These are phyloP conservation scores for Rhododendron molle DNA, from an alignment of 148 eudicot species.

Conservation along the genomic window DNA sequence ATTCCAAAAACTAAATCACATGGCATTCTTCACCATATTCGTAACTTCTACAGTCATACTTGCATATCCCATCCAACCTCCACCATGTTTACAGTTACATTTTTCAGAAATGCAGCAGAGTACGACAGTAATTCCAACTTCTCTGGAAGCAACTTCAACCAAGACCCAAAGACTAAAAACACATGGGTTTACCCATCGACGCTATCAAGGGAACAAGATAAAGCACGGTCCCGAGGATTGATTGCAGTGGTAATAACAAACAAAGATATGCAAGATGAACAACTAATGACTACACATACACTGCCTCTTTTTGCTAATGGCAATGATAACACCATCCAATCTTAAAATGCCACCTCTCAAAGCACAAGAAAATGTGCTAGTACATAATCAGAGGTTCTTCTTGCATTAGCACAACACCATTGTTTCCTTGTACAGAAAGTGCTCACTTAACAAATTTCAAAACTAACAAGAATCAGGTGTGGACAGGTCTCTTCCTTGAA, in stretches of 20 bases:
- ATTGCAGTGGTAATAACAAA: neutral
- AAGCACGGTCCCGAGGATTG: neutral
- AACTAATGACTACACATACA: neutral
- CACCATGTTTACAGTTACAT: neutral
- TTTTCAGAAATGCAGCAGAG: neutral
- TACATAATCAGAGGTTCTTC: neutral
- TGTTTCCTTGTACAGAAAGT: neutral
- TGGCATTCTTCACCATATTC: neutral
- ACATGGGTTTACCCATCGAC: neutral
- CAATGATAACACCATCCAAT: conserved; percentile 1
- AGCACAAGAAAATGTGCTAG: neutral
- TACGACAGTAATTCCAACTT: neutral
- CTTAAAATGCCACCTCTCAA: conserved; percentile 3
- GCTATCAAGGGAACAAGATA: neutral
- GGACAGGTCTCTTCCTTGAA: neutral
- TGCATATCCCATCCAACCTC: neutral
- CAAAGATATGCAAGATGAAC: neutral
- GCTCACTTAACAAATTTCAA: neutral
- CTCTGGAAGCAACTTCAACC: neutral
- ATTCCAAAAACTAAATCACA: neutral
- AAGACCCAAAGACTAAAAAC: neutral
- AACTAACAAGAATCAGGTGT: neutral
- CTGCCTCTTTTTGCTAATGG: neutral
- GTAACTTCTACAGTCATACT: neutral
- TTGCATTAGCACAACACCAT: neutral